Conservation (phyloP, 345 rosid species). For the Brassica incana region DNA sequence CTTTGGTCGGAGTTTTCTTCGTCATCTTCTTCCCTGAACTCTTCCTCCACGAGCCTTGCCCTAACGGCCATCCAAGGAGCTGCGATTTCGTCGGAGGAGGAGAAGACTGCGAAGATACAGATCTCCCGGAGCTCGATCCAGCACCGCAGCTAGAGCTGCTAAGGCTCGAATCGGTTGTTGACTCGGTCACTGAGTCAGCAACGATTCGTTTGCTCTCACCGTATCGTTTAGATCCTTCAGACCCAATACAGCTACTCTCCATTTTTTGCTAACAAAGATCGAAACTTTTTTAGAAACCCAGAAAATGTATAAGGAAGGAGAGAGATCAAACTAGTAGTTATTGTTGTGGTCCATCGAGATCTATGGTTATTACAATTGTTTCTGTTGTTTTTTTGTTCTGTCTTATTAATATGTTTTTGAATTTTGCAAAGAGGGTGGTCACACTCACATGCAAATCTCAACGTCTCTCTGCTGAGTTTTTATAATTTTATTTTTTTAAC, state of each 20-base stretch:
- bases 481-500: conserved; percentile 11
- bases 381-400: conserved; percentile 30
- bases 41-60: conserved; percentile 51
- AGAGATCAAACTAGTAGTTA: conserved; percentile 13
- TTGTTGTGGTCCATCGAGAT: conserved; percentile 29
- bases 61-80: conserved; percentile 93
- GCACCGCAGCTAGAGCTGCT: conserved; percentile 45
- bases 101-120: conserved; percentile 41
- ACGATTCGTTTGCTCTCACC: conserved; percentile 36
- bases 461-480: conserved; percentile 31
- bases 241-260: conserved; percentile 53
- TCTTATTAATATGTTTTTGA: conserved; percentile 18
- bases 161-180: conserved; percentile 57
- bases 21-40: conserved; percentile 40
- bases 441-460: conserved; percentile 34
- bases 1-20: conserved; percentile 36
- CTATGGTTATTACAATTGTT: conserved; percentile 17
- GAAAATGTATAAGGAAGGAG: not conserved
- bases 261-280: conserved; percentile 23
- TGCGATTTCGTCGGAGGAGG: conserved; percentile 54
- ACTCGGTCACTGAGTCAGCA: conserved; percentile 52
- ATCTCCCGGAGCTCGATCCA: conserved; percentile 51
- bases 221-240: conserved; percentile 37
- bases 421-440: conserved; percentile 12
- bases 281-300: conserved; percentile 13